A percentile compares a stretch with the other conserved stretches of the same genome.
Conservation (phyloP, 169 alveolate species). For the Babesia divergens region DNA sequence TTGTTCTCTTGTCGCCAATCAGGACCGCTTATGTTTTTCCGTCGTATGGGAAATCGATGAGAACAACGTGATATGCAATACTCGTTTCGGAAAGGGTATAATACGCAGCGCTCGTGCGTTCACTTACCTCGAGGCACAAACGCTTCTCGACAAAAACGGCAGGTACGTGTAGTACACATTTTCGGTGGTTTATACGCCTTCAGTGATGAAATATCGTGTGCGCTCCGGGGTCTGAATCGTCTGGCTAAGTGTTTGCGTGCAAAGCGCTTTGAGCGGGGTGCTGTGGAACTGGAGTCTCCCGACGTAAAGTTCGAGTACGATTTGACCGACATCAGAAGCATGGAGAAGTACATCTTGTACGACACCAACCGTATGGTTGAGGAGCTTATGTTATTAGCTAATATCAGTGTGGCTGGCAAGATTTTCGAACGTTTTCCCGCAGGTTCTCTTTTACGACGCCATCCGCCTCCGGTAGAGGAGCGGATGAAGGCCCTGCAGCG, state of each 20-base stretch:
- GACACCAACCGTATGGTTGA: conserved; percentile 85
- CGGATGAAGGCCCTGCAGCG: conserved; percentile 86
- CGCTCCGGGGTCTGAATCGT: conserved; percentile 83
- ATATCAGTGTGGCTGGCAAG: conserved; percentile 93
- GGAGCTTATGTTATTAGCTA: conserved; percentile 99
- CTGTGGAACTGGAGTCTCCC: conserved; percentile 92
- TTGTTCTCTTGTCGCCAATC: conserved; percentile 89
- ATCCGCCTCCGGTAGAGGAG: conserved; percentile 93
- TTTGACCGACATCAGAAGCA: conserved; percentile 68
- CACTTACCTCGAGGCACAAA: conserved; percentile 88
- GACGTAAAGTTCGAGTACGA: conserved; percentile 87
- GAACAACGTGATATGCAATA: conserved; percentile 79
- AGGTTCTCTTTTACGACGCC: conserved; percentile 90
- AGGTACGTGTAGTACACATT: conserved; percentile 63
- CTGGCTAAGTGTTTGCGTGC: conserved; percentile 83
- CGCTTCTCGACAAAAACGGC: conserved; percentile 80
- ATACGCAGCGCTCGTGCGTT: conserved; percentile 89
- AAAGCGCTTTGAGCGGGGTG: conserved; percentile 91
- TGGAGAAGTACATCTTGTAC: conserved; percentile 70
- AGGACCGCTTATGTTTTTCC: conserved; percentile 91
- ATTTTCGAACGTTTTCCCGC: conserved; percentile 86
- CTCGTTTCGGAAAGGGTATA: conserved; percentile 82
- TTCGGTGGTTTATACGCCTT: background rate
- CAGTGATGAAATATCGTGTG: conserved; percentile 71
- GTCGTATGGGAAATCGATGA: conserved; percentile 91